Evolutionary conservation across 176 grass and related monocot genomes (phyloP), one percentile per base, ranked within the genome.

Genomic region (Zoysia pacifica): DNA sequence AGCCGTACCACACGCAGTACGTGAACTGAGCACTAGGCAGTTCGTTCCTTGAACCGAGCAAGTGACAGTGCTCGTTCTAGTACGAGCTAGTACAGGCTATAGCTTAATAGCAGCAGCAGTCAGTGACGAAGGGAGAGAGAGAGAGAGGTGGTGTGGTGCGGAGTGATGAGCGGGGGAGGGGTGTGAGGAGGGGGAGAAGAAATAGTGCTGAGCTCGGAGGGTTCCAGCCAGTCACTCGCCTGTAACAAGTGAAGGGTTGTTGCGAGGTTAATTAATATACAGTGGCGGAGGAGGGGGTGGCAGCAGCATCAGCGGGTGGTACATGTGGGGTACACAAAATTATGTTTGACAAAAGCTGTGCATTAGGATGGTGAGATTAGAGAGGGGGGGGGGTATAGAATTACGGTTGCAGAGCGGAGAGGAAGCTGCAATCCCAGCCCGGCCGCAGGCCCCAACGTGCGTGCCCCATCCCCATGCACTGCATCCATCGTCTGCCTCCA

Each of bases 371-470:
- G 85, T 76, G 80, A 40, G 76, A 76, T 88, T 80, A 88, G 18
- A 15, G 65, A 72, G 65, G 75, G 47, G 37, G 65, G 78, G 65
- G 75, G 47, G 82, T 70, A 73, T 70, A 82, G 38, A 84, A 73
- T 80, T 87, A 70, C 64, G 72, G 15, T 79, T 73, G 77, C 46
- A 69, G 66, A 76, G 55, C 41, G 62, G 55, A 79, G 78, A 84
- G 82, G 90, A 90, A 86, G 73, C 62, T 82, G 83, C 88, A 79
- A 65, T 77, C 59, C 85, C 87, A 79, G 80, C 65, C 82, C 74
- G 74, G 69, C 58, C 74, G 67, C 89, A 91, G 84, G 54, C 50
- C 63, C 66, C 83, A 91, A 91, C 90, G 86, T 91, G 90, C 59
- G 36, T 62, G 59, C 20, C 74, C 90, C 85, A 62, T 19, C 54